Base-by-base conservation (phyloP, 768 basidiomycete genomes). In the Royoungia palumana region DNA sequence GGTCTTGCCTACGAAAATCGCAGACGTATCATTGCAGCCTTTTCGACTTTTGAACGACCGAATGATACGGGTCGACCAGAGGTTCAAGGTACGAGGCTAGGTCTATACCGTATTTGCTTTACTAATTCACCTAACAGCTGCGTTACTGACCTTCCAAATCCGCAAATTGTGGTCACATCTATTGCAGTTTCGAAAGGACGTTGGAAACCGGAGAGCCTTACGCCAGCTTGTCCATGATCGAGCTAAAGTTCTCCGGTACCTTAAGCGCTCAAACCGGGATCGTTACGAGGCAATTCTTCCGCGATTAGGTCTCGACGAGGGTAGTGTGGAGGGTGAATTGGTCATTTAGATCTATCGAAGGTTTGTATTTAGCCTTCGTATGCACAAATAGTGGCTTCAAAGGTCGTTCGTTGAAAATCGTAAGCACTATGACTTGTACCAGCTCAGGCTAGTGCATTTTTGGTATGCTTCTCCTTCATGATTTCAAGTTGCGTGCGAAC, bases 1-100 rank as follows among this genome's bases (percentile, higher is more conserved):
- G 92, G 91, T n/a, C 83, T 97, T 53, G 81, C 89, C 43, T 89
- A 78, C 59, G 90, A 93, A 70, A 97, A 96, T 66, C 75, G 88
- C 50, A 74, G 81, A 62, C 76, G 92, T 53, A 86, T 94, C 52
- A 75, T 96, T 24, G 70, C 70, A 13, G 82, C 79, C 24, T 97
- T 98, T 70, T 95, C 94, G 1, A 72, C 76, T 7, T 75, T 78
- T 0, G 75, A 75, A 43, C 85, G 80, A 54, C 77, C 77, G 20
- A 81, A 77, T 50, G 89, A 94, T 65, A 75, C 93, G 0, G 94
- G 94, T 35, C 75, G 87, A 35, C 77, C 89, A 2, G 91, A 93
- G 61, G 94, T 96, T 0, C 94, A 96, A 78, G 92, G 94, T 92
- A 62, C 19, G 42, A 24, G 41, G 9, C 43, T 9, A 30, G 35